phyloP scores from a whole-genome alignment of 352 stramenopile genomes.

The Phytophthora pistaciae region DNA sequence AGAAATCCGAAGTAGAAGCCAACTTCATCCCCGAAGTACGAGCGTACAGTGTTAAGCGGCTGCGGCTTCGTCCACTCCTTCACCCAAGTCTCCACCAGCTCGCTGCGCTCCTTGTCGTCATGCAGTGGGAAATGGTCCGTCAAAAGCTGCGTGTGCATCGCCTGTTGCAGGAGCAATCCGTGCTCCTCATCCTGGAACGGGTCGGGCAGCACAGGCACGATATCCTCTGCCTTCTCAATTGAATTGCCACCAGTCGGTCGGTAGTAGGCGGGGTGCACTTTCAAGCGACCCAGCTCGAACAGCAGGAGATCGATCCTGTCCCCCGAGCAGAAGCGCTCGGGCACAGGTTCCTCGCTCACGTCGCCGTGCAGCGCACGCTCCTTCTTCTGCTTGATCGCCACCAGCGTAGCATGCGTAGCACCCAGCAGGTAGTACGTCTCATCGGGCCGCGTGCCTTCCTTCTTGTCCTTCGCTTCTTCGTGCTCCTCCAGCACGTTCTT shows the following conservation, averaged over 20 bases:
- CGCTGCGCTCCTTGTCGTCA: conserved; percentile 70
- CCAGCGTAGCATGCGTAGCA: conserved; percentile 53
- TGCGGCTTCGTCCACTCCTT: conserved; percentile 70
- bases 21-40: conserved; percentile 91
- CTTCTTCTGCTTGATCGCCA: conserved; percentile 68
- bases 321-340: conserved; percentile 68
- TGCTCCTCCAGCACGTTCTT: conserved; percentile 46
- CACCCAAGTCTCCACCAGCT: conserved; percentile 79
- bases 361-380: conserved; percentile 55
- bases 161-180: conserved; percentile 72
- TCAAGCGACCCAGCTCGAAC: conserved; percentile 71
- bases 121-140: conserved; percentile 82
- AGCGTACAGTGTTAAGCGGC: conserved; percentile 66
- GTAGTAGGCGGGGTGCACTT: conserved; percentile 44
- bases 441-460: conserved; percentile 24
- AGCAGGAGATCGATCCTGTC: conserved; percentile 82
- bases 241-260: conserved; percentile 4
- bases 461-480: conserved; percentile 28
- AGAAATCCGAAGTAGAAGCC: conserved; percentile 99
- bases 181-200: conserved; percentile 78
- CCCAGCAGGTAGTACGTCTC: conserved; percentile 69
- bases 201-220: conserved; percentile 40
- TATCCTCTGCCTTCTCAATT: conserved; percentile 11
- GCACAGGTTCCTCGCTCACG: conserved; percentile 50
- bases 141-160: conserved; percentile 71